phyloP scores from a whole-genome alignment of 1,139 yeast genomes.

The Candida smagusa region DNA sequence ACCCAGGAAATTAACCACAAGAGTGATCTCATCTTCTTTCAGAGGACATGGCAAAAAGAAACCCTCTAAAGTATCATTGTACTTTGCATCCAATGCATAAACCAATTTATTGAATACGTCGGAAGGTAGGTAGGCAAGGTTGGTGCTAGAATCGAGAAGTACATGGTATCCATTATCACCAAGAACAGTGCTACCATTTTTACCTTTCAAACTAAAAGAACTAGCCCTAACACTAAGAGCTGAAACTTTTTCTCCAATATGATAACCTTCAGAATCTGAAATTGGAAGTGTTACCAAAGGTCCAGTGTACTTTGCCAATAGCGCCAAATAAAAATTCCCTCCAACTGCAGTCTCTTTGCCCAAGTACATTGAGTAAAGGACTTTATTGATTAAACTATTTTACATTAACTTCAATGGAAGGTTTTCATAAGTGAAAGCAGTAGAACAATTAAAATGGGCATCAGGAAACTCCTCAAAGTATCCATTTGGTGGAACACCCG shows the following conservation, averaged over 20 bases:
- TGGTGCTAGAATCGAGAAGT: constrained; percentile 40
- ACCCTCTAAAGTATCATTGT: constrained; percentile 22
- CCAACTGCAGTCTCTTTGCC: constrained; percentile 12
- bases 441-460: constrained; percentile 43
- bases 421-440: constrained; percentile 56
- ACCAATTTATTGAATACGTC: constrained; percentile 15
- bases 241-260: background rate
- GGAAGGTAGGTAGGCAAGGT: constrained; percentile 27
- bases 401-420: constrained; percentile 53
- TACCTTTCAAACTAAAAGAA: background rate
- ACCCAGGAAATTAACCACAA: constrained; percentile 53
- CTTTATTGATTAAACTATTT: constrained; percentile 45
- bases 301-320: constrained; percentile 48
- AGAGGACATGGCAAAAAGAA: constrained; percentile 25
- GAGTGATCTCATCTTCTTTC: constrained; percentile 12
- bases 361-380: constrained; percentile 47
- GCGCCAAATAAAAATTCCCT: constrained; percentile 59
- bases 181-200: background rate
- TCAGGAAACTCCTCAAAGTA: too few species aligned
- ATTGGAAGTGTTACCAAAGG: constrained; percentile 31
- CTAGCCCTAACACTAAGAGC: background rate
- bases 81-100: constrained; percentile 26
- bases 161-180: constrained; percentile 13
- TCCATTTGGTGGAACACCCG: constrained; percentile 35
- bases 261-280: constrained; percentile 1